Conservation (phyloP, 768 basidiomycete genomes). For the Paxillus rubicundulus region DNA sequence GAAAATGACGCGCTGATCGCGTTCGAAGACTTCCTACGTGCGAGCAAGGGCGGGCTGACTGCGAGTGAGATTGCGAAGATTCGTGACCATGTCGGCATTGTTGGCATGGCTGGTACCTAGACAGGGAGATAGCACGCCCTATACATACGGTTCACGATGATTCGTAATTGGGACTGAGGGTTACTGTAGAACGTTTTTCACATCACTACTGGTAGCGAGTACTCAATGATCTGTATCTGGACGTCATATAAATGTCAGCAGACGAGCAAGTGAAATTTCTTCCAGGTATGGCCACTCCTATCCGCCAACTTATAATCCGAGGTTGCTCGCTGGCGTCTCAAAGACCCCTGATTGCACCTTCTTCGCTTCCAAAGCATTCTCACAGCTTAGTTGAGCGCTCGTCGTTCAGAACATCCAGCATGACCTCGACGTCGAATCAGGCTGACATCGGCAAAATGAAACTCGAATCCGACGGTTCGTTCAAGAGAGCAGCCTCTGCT, state of each 20-base stretch:
- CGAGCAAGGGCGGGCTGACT: constrained; percentile 75
- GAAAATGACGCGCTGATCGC: constrained; percentile 64
- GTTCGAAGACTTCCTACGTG: constrained; percentile 86
- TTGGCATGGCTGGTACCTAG: constrained; percentile 84
- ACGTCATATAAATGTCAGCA: not conserved
- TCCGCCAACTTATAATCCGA: constrained; percentile 9
- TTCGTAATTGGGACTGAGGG: not conserved
- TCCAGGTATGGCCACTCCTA: constrained; percentile 15
- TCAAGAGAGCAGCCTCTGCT: constrained; percentile 50
- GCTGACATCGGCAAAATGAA: constrained; percentile 56
- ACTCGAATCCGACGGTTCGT: constrained; percentile 60
- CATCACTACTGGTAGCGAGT: not conserved
- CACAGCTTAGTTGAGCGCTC: not conserved
- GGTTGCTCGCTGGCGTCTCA: not conserved
- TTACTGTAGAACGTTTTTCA: constrained; percentile 17
- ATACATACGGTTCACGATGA: not conserved
- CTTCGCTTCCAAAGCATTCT: not conserved
- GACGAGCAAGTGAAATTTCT: constrained; percentile 4
- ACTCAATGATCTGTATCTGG: not conserved
- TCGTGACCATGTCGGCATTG: constrained; percentile 81
- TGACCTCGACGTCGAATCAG: constrained; percentile 34
- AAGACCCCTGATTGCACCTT: constrained; percentile 7
- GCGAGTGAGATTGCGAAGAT: constrained; percentile 90
- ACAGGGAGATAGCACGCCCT: not conserved
- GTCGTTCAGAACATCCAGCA: constrained; percentile 12